A percentile compares a stretch with the other conserved stretches of the same genome.
Conservation (phyloP, 495 filamentous ascomycete species). For the Penicillium arizonense region DNA sequence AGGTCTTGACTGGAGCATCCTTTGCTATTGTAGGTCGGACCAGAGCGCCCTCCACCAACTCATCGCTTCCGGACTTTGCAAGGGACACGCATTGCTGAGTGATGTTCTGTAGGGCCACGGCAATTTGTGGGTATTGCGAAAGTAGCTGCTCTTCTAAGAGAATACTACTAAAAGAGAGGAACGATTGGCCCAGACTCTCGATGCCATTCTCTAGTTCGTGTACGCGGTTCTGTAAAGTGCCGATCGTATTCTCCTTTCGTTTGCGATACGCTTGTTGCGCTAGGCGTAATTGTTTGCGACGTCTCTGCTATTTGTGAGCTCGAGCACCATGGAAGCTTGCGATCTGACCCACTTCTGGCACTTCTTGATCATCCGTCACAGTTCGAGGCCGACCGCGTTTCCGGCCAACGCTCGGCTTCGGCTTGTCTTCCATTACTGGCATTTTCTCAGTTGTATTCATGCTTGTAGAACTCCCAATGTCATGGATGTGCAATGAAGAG, state of each 20-base stretch:
- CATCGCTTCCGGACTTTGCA: constrained; percentile 31
- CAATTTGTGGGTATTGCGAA: constrained; percentile 33
- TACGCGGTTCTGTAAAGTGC: constrained; percentile 66
- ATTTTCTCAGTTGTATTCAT: too few species aligned
- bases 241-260: constrained; percentile 84
- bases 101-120: constrained; percentile 42
- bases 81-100: constrained; percentile 47
- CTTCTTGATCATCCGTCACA: constrained; percentile 20
- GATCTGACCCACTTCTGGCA: constrained; percentile 21
- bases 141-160: constrained; percentile 49
- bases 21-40: background rate
- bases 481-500: too few species aligned
- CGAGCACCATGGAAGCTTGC: background rate
- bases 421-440: constrained; percentile 8
- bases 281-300: constrained; percentile 81
- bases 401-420: constrained; percentile 11
- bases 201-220: constrained; percentile 64
- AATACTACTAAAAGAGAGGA: constrained; percentile 66
- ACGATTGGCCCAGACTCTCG: constrained; percentile 72
- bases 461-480: too few species aligned
- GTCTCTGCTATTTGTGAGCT: constrained; percentile 28
- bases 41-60: constrained; percentile 9
- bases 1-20: constrained; percentile 3
- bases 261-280: constrained; percentile 83
- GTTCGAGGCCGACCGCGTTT: constrained; percentile 28